Evolutionary conservation across 2,329 filamentous ascomycete species (phyloP).

Genomic region (Incumbomyces lentus): DNA sequence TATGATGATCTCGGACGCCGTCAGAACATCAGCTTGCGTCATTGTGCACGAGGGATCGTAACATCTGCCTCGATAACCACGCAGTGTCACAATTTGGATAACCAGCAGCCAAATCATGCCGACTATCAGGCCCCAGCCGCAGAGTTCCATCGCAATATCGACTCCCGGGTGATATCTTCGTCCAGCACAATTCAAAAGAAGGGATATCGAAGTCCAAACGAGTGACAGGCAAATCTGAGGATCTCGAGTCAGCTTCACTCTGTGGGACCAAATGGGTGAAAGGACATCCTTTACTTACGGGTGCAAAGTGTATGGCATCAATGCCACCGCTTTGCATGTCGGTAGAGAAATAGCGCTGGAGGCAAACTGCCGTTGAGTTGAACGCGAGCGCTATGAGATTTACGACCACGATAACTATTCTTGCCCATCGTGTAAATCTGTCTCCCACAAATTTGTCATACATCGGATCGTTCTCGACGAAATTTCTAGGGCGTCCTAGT

Average conservation of each 20-base stretch:
- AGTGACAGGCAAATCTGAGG: background rate
- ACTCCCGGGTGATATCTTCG: background rate
- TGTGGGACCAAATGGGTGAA: background rate
- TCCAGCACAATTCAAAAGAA: background rate
- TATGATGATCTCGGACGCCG: background rate
- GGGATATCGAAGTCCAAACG: background rate
- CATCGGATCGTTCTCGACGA: background rate
- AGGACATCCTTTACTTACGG: background rate
- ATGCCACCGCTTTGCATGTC: background rate
- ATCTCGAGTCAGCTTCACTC: background rate
- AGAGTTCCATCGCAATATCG: constrained; percentile 1
- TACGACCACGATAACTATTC: background rate
- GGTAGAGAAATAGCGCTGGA: background rate
- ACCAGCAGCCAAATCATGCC: constrained; percentile 1
- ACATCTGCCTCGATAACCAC: background rate
- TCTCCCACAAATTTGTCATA: background rate
- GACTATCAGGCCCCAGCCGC: background rate
- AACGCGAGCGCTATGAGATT: background rate
- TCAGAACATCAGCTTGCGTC: background rate
- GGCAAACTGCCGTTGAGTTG: background rate
- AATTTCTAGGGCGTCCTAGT: no score
- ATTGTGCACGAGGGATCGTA: background rate
- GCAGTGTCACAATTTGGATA: background rate
- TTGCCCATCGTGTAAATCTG: background rate
- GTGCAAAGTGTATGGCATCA: background rate